A percentile compares a stretch with the other conserved stretches of the same genome.
phyloP scores from a whole-genome alignment of 129 eudicot genomes.

The Glebionis coronaria region DNA sequence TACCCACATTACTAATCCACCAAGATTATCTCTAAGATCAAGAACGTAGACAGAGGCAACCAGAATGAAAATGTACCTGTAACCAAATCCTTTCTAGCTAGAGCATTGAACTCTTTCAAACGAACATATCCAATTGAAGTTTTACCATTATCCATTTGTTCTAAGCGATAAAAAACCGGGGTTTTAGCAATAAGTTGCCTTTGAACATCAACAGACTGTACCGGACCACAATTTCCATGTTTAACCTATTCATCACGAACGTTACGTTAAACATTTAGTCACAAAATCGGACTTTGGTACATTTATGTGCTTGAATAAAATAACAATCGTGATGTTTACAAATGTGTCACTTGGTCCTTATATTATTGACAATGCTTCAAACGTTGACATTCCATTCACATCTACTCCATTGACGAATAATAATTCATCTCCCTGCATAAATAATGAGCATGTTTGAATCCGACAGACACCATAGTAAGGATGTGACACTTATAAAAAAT shows the following conservation, averaged over 20 bases:
- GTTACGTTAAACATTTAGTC: neutral
- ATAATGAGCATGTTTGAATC: too few relatives aligned
- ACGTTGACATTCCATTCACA: too few relatives aligned
- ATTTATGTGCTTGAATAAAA: neutral
- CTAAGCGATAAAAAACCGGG: conserved; percentile 81
- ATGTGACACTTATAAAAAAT: neutral
- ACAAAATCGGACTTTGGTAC: neutral
- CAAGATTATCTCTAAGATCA: conserved; percentile 91
- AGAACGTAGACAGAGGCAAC: conserved; percentile 78
- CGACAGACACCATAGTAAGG: too few relatives aligned
- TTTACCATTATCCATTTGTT: conserved; percentile 60
- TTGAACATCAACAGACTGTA: conserved; percentile 54
- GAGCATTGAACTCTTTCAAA: conserved; percentile 89
- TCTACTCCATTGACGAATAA: conserved; percentile 73
- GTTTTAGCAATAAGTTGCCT: conserved; percentile 87
- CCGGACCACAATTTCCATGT: conserved; percentile 92
- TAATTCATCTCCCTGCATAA: conserved; percentile 58
- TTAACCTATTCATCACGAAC: conserved; percentile 47
- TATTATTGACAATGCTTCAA: conserved; percentile 73
- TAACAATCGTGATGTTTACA: conserved; percentile 66
- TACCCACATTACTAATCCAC: conserved; percentile 94
- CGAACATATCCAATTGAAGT: conserved; percentile 79
- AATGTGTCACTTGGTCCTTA: conserved; percentile 91
- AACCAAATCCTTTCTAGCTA: conserved; percentile 87
- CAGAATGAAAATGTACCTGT: conserved; percentile 53